Evolutionary conservation across 1,284 basidiomycete genomes (phyloP).

Genomic region (Cutaneotrichosporon sp.): DNA sequence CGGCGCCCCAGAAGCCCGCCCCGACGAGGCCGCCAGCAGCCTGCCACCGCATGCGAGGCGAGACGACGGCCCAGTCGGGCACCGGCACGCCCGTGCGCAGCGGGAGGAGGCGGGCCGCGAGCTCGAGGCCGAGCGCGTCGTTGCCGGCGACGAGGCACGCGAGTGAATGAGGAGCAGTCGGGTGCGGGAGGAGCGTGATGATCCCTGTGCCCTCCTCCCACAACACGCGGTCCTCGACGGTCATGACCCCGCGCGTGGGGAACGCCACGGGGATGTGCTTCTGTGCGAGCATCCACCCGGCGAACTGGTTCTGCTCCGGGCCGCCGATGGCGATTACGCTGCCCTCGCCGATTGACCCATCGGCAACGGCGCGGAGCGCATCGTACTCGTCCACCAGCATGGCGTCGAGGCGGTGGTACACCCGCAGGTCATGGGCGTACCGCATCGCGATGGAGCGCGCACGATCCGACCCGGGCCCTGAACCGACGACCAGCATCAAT

Average conservation of each 20-base stretch:
- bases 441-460: conserved; percentile 61
- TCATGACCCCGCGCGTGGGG: conserved; percentile 35
- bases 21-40: conserved; percentile 72
- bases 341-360: conserved; percentile 48
- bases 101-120: conserved; percentile 69
- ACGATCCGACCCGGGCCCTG: not conserved
- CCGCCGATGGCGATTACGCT: conserved; percentile 61
- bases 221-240: conserved; percentile 34
- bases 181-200: conserved; percentile 70
- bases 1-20: conserved; percentile 53
- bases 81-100: conserved; percentile 69
- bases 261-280: conserved; percentile 42
- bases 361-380: conserved; percentile 40
- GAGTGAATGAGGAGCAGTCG: conserved; percentile 42
- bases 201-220: conserved; percentile 56
- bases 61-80: conserved; percentile 73
- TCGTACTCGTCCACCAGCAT: conserved; percentile 61
- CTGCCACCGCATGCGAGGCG: conserved; percentile 58
- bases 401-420: conserved; percentile 69
- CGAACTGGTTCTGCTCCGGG: conserved; percentile 44
- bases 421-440: conserved; percentile 66
- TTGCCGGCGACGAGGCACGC: conserved; percentile 65
- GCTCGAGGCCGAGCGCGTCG: conserved; percentile 63
- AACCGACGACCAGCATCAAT: conserved; percentile 60
- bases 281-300: conserved; percentile 35